Evolutionary conservation across 1,139 yeast genomes (phyloP).

Genomic region (Kurtzmaniella quercitrusa): DNA sequence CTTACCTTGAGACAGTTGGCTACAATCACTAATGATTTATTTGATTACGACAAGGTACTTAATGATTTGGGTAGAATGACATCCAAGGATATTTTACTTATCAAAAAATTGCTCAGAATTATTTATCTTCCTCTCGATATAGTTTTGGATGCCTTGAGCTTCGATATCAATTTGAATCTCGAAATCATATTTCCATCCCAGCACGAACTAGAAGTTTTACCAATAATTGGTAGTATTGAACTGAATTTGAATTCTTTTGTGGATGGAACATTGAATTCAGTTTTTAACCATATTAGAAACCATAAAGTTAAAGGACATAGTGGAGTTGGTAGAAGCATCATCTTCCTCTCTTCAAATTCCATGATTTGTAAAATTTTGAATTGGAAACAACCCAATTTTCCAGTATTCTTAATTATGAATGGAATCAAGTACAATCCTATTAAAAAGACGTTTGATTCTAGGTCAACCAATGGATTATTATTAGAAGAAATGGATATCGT

Average conservation of each 20-base stretch:
- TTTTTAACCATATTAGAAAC: conserved; percentile 73
- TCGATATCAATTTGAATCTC: conserved; percentile 64
- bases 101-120: conserved; percentile 38
- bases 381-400: conserved; percentile 98
- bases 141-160: conserved; percentile 53
- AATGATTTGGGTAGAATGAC: conserved; percentile 39
- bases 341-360: conserved; percentile 83
- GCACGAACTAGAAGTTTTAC: conserved; percentile 52
- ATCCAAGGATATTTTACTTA: conserved; percentile 29
- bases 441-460: conserved; percentile 28
- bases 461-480: conserved; percentile 41
- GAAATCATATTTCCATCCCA: conserved; percentile 81
- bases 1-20: conserved; percentile 39
- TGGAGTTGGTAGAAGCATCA: conserved; percentile 51
- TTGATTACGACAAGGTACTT: conserved; percentile 41
- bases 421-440: conserved; percentile 46
- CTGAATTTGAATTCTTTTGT: conserved; percentile 66
- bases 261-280: conserved; percentile 65
- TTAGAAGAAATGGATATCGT: conserved; percentile 19
- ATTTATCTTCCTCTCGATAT: conserved; percentile 58
- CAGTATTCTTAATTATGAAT: conserved; percentile 81
- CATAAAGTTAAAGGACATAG: conserved; percentile 31
- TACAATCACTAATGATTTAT: conserved; percentile 38
- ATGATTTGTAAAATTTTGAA: conserved; percentile 86
- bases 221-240: conserved; percentile 47